phyloP scores from a whole-genome alignment of 164 flowering plant species.

The Nymphaea thermarum region DNA sequence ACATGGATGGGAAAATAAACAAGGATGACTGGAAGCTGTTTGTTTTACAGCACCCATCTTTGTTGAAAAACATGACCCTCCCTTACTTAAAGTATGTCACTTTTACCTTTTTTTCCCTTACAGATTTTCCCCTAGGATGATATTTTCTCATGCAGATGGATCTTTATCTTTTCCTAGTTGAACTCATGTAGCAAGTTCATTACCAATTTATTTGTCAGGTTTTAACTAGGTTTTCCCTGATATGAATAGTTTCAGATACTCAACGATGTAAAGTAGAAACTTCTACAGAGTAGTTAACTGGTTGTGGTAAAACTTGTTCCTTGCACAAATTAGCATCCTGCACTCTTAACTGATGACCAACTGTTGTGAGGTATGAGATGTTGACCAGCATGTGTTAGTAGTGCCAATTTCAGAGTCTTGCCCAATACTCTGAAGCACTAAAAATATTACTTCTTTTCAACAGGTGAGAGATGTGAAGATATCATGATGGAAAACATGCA shows the following conservation, averaged over 20 bases:
- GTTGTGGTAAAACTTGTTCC: too few species aligned
- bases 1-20: constrained; percentile 59
- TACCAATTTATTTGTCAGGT: background rate
- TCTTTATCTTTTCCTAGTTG: background rate
- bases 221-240: background rate
- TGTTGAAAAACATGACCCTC: constrained; percentile 83
- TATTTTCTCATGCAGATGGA: background rate
- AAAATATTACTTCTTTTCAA: too few species aligned
- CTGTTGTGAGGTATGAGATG: too few species aligned
- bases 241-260: background rate
- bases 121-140: background rate
- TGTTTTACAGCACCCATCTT: constrained; percentile 46
- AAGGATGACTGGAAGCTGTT: constrained; percentile 71
- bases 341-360: too few species aligned
- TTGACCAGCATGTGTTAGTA: too few species aligned
- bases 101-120: background rate
- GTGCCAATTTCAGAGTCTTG: too few species aligned
- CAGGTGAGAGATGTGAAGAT: too few species aligned
- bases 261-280: background rate
- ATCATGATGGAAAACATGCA: too few species aligned
- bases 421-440: too few species aligned
- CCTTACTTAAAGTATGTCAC: constrained; percentile 58
- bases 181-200: background rate
- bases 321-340: too few species aligned
- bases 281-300: too few species aligned